Base-by-base conservation (phyloP, 1,139 yeast species). In the Meyerozyma guilliermondii region DNA sequence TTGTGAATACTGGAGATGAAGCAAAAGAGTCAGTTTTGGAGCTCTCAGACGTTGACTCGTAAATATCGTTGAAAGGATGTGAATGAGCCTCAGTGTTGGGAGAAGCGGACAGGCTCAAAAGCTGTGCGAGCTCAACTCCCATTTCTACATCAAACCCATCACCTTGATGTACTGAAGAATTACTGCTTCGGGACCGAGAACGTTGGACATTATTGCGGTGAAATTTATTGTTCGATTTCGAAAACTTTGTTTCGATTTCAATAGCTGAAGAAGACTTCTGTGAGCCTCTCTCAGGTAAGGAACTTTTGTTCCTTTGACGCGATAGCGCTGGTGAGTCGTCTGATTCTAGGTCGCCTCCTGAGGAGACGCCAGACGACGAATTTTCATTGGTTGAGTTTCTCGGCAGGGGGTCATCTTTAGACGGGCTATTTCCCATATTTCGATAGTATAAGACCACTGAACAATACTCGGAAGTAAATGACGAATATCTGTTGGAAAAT, bases 391-490 rank as follows among this genome's bases (percentile, higher is more conserved):
- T 49, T 45, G 54, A 53, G 57, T 53, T 57, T 55, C 60, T 70
- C 76, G 78, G 73, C 62, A 74, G 74, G 59, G 77, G 71, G 53
- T 70, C 78, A 65, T 72, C 65, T 61, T 74, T 71, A 43, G 81
- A 74, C 63, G 81, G 81, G 74, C 78, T 75, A 62, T 76, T 77
- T 66, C 83, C 82, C 83, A 78, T 78, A 53, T 43, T 51, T 36
- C 39, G 40, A 16, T 9, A 26, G 14, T 23, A 34, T 10, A 10
- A n/a, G 11, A 33, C 36, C 26, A 33, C 36, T 4, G 20, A 13
- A 20, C n/a, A 13, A 33, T 33, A 18, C 13, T n/a, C n/a, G 36
- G 24, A 5, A 17, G 36, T 17, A 18, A 10, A 33, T 3, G 14
- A 29, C 16, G 16, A 13, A 13, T n/a, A 29, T 13, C 16, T 29